Evolutionary conservation across 352 stramenopile species (phyloP), one percentile per base, ranked within the genome.

Genomic region (Globisporangium emineosum): DNA sequence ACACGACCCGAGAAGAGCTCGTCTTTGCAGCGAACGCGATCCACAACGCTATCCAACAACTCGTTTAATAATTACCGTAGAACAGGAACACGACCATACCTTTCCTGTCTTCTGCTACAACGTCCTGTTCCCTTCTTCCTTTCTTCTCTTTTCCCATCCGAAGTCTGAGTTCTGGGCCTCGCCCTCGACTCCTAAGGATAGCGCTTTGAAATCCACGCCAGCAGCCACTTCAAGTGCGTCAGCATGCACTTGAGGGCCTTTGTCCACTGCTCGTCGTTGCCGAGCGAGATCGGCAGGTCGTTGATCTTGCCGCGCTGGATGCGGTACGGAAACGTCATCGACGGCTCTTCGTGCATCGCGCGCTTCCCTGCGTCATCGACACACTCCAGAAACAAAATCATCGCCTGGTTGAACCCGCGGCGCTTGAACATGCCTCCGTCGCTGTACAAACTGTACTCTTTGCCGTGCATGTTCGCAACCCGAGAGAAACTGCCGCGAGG

Each of bases 211-310:
- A 92, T 91, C 93, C 93, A 98, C 53, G 90, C 93, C 15, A 97
- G 60, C 25, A 98, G 81, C 93, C 93, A 98, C 70, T 97, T 97
- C 47, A 97, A 76, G 65, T 97, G 81, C 58, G 88, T 94, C 47
- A 97, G 80, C 79, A 97, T 80, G 70, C 94, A 97, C 66, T 97
- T 97, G 50, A 97, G 78, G 40, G 90, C 90, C 60, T 90, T 86
- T 29, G 90, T 98, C 93, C 93, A 98, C 67, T 96, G 82, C 57
- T 96, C 92, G 53, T 97, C 87, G 54, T 97, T 95, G 23, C 83
- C 86, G 0, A 96, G 76, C 6, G 80, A 89, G 45, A 98, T 95
- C 12, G 83, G 79, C 9, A 97, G 69, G 37, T 94, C 92, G 54
- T 91, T 92, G 35, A 98, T 96, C 66, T 96, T 97, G 45, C 83